Percentiles rank a stretch among this genome's conserved stretches.
phyloP scores from a whole-genome alignment of 768 basidiomycete genomes.

The Amanita pallidorosea region DNA sequence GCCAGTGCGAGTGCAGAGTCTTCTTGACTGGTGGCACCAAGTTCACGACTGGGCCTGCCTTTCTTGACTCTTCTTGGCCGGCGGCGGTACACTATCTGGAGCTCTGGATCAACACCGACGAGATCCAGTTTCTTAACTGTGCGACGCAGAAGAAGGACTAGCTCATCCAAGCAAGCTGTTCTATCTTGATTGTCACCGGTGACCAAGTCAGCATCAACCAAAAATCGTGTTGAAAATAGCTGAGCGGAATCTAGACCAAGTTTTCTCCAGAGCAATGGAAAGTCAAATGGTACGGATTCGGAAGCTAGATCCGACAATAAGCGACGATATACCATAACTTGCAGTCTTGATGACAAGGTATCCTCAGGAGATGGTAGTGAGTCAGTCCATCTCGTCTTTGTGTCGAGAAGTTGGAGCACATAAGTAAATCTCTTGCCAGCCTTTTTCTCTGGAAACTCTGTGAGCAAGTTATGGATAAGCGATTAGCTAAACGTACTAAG shows the following conservation, averaged over 20 bases:
- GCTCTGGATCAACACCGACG: conserved; percentile 23
- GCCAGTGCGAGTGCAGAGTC: conserved; percentile 33
- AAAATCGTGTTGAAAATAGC: conserved; percentile 40
- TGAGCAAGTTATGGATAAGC: neutral
- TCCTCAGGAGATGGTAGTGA: conserved; percentile 50
- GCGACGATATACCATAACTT: conserved; percentile 70
- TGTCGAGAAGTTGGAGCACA: conserved; percentile 45
- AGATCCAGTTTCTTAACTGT: conserved; percentile 18
- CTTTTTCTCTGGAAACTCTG: neutral
- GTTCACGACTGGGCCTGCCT: conserved; percentile 8
- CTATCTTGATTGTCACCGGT: conserved; percentile 11
- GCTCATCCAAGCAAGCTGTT: conserved; percentile 26
- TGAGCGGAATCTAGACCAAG: conserved; percentile 30
- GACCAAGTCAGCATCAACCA: conserved; percentile 27
- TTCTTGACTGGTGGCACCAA: conserved; percentile 17
- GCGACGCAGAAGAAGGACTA: conserved; percentile 21
- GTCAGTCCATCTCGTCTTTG: conserved; percentile 50
- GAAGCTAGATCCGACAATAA: conserved; percentile 46
- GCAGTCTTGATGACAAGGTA: conserved; percentile 46
- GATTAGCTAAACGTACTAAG: neutral
- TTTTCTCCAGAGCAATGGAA: conserved; percentile 38
- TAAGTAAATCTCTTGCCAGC: conserved; percentile 5
- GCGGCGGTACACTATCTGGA: conserved; percentile 44
- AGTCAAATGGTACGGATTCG: conserved; percentile 36
- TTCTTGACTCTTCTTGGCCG: conserved; percentile 17